Evolutionary conservation across 2,329 filamentous ascomycete species (phyloP), one percentile per base, ranked within the genome.

Genomic region (Colletotrichum kahawae): DNA sequence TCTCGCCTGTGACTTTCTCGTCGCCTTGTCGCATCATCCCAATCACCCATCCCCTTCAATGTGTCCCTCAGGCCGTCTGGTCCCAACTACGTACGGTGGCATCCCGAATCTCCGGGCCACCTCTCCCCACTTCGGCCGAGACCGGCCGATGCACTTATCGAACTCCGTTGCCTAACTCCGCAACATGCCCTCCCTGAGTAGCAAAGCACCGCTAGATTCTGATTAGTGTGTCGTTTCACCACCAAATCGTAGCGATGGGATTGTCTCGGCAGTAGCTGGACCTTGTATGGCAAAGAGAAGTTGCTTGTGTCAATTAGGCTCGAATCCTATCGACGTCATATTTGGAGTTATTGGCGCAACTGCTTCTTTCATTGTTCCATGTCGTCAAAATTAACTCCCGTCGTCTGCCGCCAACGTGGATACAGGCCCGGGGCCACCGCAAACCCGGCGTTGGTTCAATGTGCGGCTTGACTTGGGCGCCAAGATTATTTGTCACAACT

Each of bases 301-400:
- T 27, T 27, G 24, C 24, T 27, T 27, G 24, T 27, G 24, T 27
- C 24, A 27, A 27, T 27, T 27, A 27, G 24, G 24, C 24, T 27
- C 24, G 24, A 27, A 27, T 27, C 24, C 24, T 27, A 27, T 27
- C 24, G 24, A 27, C 24, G 24, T 27, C 24, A 27, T 27, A 27
- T 27, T 27, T 27, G 24, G 24, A 27, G 24, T 27, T 27, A 4
- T 27, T 27, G 24, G 24, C 24, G 24, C 24, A 27, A 27, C 24
- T 4, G 24, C 24, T 27, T 27, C 24, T 27, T 27, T 27, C 24
- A 16, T 31, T 48, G 21, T 10, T 36, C 27, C 51, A 67, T 29
- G 63, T 67, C 51, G 69, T 67, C 69, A 71, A 71, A 67, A 48
- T 59, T 71, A 67, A 60, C 69, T 71, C 51, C 60, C 60, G 60